These are phyloP conservation scores for Pulveroboletus sp. DNA, from an alignment of 768 basidiomycete genomes.

Conservation along the genomic window DNA sequence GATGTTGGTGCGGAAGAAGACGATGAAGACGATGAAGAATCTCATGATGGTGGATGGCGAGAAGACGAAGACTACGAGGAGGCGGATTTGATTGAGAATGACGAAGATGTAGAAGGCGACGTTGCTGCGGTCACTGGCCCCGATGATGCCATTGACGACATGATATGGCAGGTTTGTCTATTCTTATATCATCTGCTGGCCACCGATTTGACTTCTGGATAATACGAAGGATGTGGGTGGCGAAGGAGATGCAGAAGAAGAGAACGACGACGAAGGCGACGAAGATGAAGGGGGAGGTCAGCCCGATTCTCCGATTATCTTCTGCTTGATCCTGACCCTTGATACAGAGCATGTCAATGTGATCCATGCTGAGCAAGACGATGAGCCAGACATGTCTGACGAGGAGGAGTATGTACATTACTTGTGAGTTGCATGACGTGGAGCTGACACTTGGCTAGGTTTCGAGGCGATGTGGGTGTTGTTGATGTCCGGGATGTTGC, in stretches of 20 bases:
- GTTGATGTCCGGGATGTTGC: slow-evolving; percentile 34
- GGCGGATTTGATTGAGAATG: slow-evolving; percentile 61
- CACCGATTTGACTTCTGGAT: slow-evolving; percentile 9
- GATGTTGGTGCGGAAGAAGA: slow-evolving; percentile 65
- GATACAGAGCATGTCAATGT: slow-evolving; percentile 50
- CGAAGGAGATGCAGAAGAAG: slow-evolving; percentile 54
- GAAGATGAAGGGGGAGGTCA: slow-evolving; percentile 25
- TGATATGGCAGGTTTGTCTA: slow-evolving; percentile 54
- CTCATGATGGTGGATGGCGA: slow-evolving; percentile 49
- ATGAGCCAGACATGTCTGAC: slow-evolving; percentile 62
- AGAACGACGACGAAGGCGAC: slow-evolving; percentile 58
- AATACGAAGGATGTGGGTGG: slow-evolving; percentile 51
- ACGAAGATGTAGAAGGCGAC: slow-evolving; percentile 48
- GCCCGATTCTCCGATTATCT: background rate
- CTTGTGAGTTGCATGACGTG: background rate
- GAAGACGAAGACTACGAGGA: slow-evolving; percentile 55
- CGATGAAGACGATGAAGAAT: slow-evolving; percentile 55
- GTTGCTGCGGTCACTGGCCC: slow-evolving; percentile 52
- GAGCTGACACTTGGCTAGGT: slow-evolving; percentile 31
- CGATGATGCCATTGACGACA: slow-evolving; percentile 47
- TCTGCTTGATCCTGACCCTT: slow-evolving; percentile 8
- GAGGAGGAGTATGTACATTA: slow-evolving; percentile 55
- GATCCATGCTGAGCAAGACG: slow-evolving; percentile 60
- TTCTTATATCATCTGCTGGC: background rate
- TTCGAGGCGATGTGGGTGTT: slow-evolving; percentile 38